Evolutionary conservation across 2,329 filamentous ascomycete genomes (phyloP), one percentile per base, ranked within the genome.

Genomic region (Zalaria obscura): DNA sequence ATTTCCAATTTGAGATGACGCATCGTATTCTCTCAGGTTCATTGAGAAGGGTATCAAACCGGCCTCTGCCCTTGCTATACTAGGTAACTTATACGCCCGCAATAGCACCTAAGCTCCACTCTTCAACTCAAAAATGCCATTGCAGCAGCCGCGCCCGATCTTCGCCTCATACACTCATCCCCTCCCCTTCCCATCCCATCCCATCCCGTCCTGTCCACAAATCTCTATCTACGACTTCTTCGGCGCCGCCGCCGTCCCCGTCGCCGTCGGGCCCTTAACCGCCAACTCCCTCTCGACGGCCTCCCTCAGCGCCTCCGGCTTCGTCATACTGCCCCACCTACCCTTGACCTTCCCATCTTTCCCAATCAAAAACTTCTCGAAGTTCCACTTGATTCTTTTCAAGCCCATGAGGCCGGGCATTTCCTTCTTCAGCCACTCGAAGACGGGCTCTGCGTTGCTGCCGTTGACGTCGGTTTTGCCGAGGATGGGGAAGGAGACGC

Each of bases 381-480:
- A 98, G 68, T 98, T 98, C 91, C 91, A 98, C 81, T 96, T 95
- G 55, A 98, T 72, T 47, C 80, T 66, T 79, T 93, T 89, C 57
- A 96, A 61, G 18, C 91, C 91, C 66, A 96, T 66, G 42, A 95
- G 56, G 25, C 91, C 88, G 1, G 89, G 75, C 70, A 86, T 81
- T 62, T 73, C 66, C 44, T 62, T 63, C 69, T 80, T 80, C 63
- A 80, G 59, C 73, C 73, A 98, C 59, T 83, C 73, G 62, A 73
- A 96, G 32, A 94, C 64, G 1, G 88, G 87, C 53, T 78, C 76
- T 38, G 87, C 82, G 27, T 77, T 70, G 53, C 82, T 76, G 55
- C 91, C 91, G 61, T 98, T 98, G 57, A 96, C 91, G 47, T 96
- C 84, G 39, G 84, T 76, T 74, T 98, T 98, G 59, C 81, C 79